Base-by-base conservation (phyloP, 2,329 filamentous ascomycete species). In the Shiraia sp. region DNA sequence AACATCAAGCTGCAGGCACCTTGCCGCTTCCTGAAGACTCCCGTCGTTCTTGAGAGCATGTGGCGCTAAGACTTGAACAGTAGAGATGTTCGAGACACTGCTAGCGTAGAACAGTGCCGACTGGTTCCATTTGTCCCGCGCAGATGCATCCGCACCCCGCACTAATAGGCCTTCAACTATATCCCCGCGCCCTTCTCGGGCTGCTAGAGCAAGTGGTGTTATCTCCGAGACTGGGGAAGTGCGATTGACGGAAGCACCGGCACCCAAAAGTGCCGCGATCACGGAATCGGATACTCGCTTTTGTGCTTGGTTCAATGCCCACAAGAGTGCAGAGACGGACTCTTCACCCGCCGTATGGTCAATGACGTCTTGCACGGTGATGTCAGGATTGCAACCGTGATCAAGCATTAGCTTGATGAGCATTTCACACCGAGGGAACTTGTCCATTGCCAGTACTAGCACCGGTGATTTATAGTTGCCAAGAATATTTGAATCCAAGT, bases 11-110 rank as follows among this genome's bases (percentile, higher is more conserved):
- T 85, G 81, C 14, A 87, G 71, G 32, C 79, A 75, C 10, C 80
- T 73, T 0, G 83, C 79, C 3, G 83, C 81, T 45, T 85, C 83
- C 54, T 87, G 84, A 3, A 88, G 71, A 1, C 82, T 86, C 0
- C 83, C 83, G 45, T 88, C 84, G 42, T 87, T 81, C 29, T 72
- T 75, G 2, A 78, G 75, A 1, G 81, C 79, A 14, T 80, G 78
- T 0, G 79, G 77, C 4, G 85, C 70, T 1, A 86, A 63, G 36
- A 73, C 75, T 2, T 57, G 54, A 5, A 63, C 56, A 10, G 55
- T 27, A 67, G 49, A 47, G 29, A 52, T 47, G 25, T 54, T 49
- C 34, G 61, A 59, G n/a, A 41, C 47, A 45, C 59, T 71, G 2
- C 81, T 82, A 1, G 80, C 82, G 71, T 83, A 78, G 1, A 80